Percentiles rank a stretch among this genome's conserved stretches.
These are phyloP conservation scores for Annulohypoxylon maeteangense DNA, from an alignment of 495 filamentous ascomycete genomes.

Conservation along the genomic window DNA sequence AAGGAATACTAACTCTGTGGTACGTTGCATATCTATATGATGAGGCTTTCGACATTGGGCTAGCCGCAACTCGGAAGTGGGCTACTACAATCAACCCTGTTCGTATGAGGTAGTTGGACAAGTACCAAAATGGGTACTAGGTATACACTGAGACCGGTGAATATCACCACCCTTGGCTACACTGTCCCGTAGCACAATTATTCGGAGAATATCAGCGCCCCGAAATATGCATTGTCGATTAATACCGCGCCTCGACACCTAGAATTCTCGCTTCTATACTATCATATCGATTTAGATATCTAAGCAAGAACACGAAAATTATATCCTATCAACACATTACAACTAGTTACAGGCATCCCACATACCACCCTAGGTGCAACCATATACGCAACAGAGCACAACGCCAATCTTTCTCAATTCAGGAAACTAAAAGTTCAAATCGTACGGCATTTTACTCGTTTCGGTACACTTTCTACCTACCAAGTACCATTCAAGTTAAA, in stretches of 20 bases:
- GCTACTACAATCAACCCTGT: slow-evolving; percentile 14
- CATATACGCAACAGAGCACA: neutral
- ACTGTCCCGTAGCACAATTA: neutral
- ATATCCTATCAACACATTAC: neutral
- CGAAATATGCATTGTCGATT: neutral
- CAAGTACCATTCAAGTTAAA: neutral
- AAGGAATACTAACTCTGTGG: slow-evolving; percentile 14
- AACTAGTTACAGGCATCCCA: slow-evolving; percentile 1
- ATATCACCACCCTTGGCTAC: slow-evolving; percentile 10
- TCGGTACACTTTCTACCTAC: neutral
- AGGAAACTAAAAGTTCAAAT: neutral
- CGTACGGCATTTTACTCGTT: neutral
- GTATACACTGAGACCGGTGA: slow-evolving; percentile 6
- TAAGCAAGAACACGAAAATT: neutral
- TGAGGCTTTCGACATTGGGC: slow-evolving; percentile 25
- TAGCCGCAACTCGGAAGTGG: slow-evolving; percentile 20
- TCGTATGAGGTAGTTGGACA: slow-evolving; percentile 7
- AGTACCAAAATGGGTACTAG: neutral
- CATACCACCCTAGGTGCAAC: neutral
- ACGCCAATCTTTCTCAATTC: neutral
- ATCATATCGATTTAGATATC: neutral
- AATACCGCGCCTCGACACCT: neutral
- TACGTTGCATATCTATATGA: slow-evolving; percentile 25
- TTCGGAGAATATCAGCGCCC: slow-evolving; percentile 21
- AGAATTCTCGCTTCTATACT: neutral